Evolutionary conservation across 2,329 filamentous ascomycete genomes (phyloP).

Genomic region (Aspergillus fumigatiaffinis): DNA sequence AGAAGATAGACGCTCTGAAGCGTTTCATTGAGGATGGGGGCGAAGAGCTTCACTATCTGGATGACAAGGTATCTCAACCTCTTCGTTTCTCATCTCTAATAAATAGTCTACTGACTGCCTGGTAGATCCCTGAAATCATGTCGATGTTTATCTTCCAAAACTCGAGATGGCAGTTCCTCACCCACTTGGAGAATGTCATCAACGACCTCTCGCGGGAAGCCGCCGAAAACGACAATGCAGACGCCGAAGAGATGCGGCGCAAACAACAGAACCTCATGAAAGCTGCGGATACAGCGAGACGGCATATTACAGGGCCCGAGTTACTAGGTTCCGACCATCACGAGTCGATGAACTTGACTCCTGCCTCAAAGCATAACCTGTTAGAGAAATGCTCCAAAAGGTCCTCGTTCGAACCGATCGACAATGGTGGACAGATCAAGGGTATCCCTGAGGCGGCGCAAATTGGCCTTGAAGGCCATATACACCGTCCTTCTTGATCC

Average conservation of each 20-base stretch:
- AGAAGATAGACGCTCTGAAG: slow-evolving; percentile 80
- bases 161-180: slow-evolving; percentile 72
- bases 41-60: slow-evolving; percentile 71
- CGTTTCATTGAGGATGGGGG: slow-evolving; percentile 75
- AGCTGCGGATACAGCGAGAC: slow-evolving; percentile 71
- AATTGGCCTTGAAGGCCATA: slow-evolving; percentile 36
- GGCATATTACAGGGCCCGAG: slow-evolving; percentile 74
- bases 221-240: slow-evolving; percentile 39
- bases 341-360: slow-evolving; percentile 27
- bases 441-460: slow-evolving; percentile 55
- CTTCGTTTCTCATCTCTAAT: neutral
- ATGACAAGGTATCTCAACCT: slow-evolving; percentile 48
- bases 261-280: slow-evolving; percentile 66
- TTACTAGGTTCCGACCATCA: slow-evolving; percentile 73
- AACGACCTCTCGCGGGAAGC: slow-evolving; percentile 49
- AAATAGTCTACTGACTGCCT: neutral
- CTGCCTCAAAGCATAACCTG: slow-evolving; percentile 20
- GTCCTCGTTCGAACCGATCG: slow-evolving; percentile 19
- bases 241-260: slow-evolving; percentile 41
- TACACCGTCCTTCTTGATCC: slow-evolving; percentile 23
- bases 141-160: slow-evolving; percentile 82
- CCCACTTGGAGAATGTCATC: slow-evolving; percentile 63
- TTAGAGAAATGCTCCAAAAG: slow-evolving; percentile 19
- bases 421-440: slow-evolving; percentile 49
- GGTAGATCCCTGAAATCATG: slow-evolving; percentile 78